These are phyloP conservation scores for Chaetomiaceae sp. DNA, from an alignment of 2,329 filamentous ascomycete genomes.

Conservation along the genomic window DNA sequence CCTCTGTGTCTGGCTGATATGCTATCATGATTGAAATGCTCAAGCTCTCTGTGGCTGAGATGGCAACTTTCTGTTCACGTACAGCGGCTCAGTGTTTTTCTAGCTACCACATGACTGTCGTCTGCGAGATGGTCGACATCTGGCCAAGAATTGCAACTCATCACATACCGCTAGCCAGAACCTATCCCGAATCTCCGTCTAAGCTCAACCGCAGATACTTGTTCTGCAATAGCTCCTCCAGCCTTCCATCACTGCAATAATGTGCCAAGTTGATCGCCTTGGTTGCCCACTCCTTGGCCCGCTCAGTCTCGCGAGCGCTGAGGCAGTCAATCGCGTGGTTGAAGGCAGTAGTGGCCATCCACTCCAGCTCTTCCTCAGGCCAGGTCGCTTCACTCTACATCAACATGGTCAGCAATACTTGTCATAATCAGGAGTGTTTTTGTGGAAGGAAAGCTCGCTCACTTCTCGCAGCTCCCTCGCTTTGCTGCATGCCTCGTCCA, in stretches of 20 bases:
- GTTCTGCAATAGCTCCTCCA: conserved; percentile 40
- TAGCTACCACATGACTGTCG: too few species aligned
- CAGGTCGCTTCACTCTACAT: conserved; percentile 43
- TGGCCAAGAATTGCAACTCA: too few species aligned
- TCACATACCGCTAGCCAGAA: too few species aligned
- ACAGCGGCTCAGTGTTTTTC: too few species aligned
- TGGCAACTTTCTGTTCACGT: too few species aligned
- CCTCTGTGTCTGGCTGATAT: too few species aligned
- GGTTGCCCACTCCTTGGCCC: conserved; percentile 55
- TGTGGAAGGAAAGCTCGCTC: conserved; percentile 15
- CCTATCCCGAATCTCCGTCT: conserved; percentile 7
- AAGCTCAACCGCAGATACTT: conserved; percentile 38
- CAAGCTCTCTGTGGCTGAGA: too few species aligned
- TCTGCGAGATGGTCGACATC: too few species aligned
- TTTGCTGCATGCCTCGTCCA: conserved; percentile 56
- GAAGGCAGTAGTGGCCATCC: conserved; percentile 64
- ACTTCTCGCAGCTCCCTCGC: conserved; percentile 46
- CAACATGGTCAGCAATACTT: background rate
- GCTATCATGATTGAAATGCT: too few species aligned
- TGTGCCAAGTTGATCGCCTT: conserved; percentile 57
- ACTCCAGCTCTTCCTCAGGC: conserved; percentile 64
- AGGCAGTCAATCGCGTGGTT: conserved; percentile 67
- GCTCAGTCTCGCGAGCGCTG: conserved; percentile 45
- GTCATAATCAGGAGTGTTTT: background rate
- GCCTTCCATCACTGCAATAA: conserved; percentile 46